Evolutionary conservation across 768 basidiomycete species (phyloP), one percentile per base, ranked within the genome.

Genomic region (Porpolomopsis calyptriformis): DNA sequence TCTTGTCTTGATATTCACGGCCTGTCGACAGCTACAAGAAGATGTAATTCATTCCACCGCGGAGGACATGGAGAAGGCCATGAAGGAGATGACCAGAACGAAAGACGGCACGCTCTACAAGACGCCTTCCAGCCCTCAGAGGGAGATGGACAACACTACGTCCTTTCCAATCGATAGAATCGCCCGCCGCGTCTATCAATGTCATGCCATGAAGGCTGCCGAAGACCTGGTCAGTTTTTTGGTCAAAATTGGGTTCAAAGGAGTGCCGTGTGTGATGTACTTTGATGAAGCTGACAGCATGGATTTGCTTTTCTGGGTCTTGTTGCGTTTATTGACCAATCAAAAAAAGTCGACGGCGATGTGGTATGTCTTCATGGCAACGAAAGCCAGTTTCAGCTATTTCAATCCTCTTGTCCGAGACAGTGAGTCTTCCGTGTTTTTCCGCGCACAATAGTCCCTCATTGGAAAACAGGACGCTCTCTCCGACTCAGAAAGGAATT

Each of bases 251-350:
- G 8, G 10, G 4, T 10, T 20, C 16, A 34, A 27, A 36, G 4
- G 22, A 18, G 14, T 3, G 0, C 19, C 51, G 14, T 41, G 25
- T 29, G 27, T 55, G 14, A 50, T 40, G 8, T 53, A 53, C 35
- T 48, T 55, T 27, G 54, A 55, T 31, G 52, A 53, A 43, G 54
- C 52, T 14, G 25, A 47, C 4, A 45, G 40, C 12, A 46, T 55
- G 14, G 11, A 22, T 19, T 4, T 12, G 12, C 26, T 19, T 14
- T 49, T 43, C 31, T 51, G 47, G 47, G 29, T 49, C 23, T 24
- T 53, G 23, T 23, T 49, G 33, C 52, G 48, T 45, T 25, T 53
- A 36, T 25, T 51, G 39, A 31, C 33, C 18, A 11, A 29, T 46
- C 51, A 52, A 44, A 4, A 18, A 4, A n/a, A 2, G 25, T 4